Evolutionary conservation across 257 asterid genomes (phyloP), one percentile per base, ranked within the genome.

Genomic region (Primulina tabacum): DNA sequence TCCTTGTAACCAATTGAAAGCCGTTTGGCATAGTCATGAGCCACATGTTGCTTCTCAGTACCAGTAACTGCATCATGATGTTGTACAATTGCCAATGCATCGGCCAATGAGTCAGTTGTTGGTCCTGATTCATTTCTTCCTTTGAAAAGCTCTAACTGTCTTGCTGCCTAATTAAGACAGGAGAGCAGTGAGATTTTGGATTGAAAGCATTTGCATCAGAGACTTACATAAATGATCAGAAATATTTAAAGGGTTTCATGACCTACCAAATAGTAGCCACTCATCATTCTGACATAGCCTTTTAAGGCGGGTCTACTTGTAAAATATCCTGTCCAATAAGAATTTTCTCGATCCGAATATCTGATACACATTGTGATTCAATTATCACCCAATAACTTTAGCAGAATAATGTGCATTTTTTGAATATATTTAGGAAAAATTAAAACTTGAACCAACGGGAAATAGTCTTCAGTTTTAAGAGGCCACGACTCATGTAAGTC

Each of bases 21-120:
- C 33, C 85, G 60, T 70, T 72, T 80, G 5, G 80, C 83, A 80
- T 78, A 83, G 67, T 83, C 88, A 71, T 75, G 66, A 65, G 85
- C 82, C 71, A 80, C 85, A 59, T 83, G 88, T 47, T 83, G 83
- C 61, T 76, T 47, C 61, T 75, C 82, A 5, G 88, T 83, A 43
- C 88, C 88, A 71, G 78, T 75, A 60, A 83, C 73, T 20, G 87
- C 87, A 78, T 83, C 87, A 76, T 83, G 87, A 75, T 83, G 87
- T 56, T 83, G 87, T 2, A 81, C 88, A 17, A 71, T 78, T 64
- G 85, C 85, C 68, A 83, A 66, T 62, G 83, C 85, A 57, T 83
- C 85, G 47, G 77, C 88, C 40, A 83, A 33, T 29, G 50, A 38
- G 71, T 83, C 85, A 7, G 81, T 76, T 38, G 63, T 80, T 24